Evolutionary conservation across 2,329 filamentous ascomycete genomes (phyloP), one percentile per base, ranked within the genome.

Genomic region (Ophiocordyceps sinensis): DNA sequence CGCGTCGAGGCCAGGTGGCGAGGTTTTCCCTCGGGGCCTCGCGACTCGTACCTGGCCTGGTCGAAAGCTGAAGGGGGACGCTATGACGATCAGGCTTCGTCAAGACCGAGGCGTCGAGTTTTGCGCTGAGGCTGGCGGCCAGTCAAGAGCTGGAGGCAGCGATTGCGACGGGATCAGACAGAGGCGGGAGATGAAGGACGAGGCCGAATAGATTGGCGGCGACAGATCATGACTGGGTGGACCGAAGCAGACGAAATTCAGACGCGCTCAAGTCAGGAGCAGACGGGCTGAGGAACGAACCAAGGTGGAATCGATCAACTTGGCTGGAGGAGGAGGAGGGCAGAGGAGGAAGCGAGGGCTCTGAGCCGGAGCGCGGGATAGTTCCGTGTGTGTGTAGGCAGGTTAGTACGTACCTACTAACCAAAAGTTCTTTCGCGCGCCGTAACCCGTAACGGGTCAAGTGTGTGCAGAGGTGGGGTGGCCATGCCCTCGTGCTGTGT

Each of bases 71-170:
- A 19, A 19, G 19, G 26, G 28, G 11, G 32, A 28, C 14, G 21
- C 14, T 10, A 19, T 14, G 11, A 15, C 23, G 31, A 19, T 53
- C 48, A 55, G 49, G 49, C 48, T 47, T 46, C 49, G 51, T 48
- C 52, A 50, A 46, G 36, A 30, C 21, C n/a, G 37, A 38, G 32
- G 38, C 52, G 44, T 30, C 39, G 19, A 36, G 36, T 38, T 37
- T 41, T 45, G 46, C 43, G 43, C 45, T 43, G 45, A 46, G 44
- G 45, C 39, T 41, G 38, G 38, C 40, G n/a, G 26, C 38, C 19
- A n/a, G 36, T 32, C 37, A 32, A 37, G n/a, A 38, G 26, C 32
- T 9, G 15, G 11, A 26, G 23, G 40, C 28, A 32, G 38, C 40
- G 41, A 37, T 40, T 41, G 46, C 44, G 44, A 49, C 40, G 32